Evolutionary conservation across 306 rosid species (phyloP), one percentile per base, ranked within the genome.

Genomic region (Herpetospermum pedunculosum): DNA sequence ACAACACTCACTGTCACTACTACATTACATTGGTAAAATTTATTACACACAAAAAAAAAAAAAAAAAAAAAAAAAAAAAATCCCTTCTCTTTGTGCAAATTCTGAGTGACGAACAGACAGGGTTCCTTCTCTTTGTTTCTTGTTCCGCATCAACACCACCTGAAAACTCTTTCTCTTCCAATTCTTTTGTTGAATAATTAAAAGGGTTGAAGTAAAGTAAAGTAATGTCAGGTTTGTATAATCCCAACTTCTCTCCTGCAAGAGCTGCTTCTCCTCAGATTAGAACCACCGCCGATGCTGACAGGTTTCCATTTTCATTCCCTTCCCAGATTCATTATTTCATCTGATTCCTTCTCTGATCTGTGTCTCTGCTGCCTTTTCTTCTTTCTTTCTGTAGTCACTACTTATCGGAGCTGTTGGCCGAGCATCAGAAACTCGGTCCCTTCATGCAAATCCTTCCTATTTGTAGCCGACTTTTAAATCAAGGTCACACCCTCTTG

Each of bases 201-300:
- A 78, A 44, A 40, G 68, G n/a, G n/a, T n/a, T n/a, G n/a, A 50
- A 70, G 19, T 26, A 35, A 28, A 15, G 49, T 15, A 43, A 28
- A 46, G 40, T 43, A 43, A 92, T 92, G 98, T 92, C 96, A 82
- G 98, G 98, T 70, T 87, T 92, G 96, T 92, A 92, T 77, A 92
- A 90, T 83, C 87, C 92, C 78, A 92, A 92, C 87, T 92, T 90
- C 88, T 92, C 98, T 43, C 98, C 90, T 35, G 98, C 92, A 57
- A 92, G 98, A 88, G 98, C 96, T 54, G 98, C 83, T 83, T 92
- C 98, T 75, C 96, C 98, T 23, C 98, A 92, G 88, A 92, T 92
- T 88, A 87, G 98, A 81, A 80, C 81, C 84, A 79, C 76, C 77
- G 75, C 87, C 28, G 98, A 92, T 60, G 91, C 87, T 58, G 98